Evolutionary conservation across 768 basidiomycete genomes (phyloP).

Genomic region (Mycena haematopus): DNA sequence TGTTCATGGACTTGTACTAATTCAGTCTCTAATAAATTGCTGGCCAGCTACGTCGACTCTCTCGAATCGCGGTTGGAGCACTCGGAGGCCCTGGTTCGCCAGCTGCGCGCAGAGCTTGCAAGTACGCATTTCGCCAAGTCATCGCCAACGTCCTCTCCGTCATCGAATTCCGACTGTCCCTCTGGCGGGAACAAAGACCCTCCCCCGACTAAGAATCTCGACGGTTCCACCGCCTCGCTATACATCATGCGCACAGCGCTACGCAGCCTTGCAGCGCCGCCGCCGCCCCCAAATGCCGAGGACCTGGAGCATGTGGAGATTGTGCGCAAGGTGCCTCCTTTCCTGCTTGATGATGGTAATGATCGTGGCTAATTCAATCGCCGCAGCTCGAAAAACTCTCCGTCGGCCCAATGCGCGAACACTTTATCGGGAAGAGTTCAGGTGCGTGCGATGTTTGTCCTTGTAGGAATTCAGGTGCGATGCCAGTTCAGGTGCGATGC

Average conservation of each 20-base stretch:
- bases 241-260: conserved; percentile 12
- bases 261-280: conserved; percentile 4
- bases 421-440: conserved; percentile 17
- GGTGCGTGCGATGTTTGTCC: background rate
- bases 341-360: background rate
- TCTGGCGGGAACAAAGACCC: background rate
- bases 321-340: conserved; percentile 4
- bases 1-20: too few relatives aligned
- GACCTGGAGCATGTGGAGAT: conserved; percentile 23
- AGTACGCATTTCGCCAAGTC: background rate
- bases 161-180: background rate
- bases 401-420: background rate
- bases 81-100: conserved; percentile 8
- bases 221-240: conserved; percentile 5
- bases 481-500: conserved; percentile 2
- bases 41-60: conserved; percentile 13
- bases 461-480: too few relatives aligned
- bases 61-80: conserved; percentile 13
- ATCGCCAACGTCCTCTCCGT: background rate
- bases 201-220: background rate
- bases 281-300: conserved; percentile 16
- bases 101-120: conserved; percentile 17
- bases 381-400: conserved; percentile 9
- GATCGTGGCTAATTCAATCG: background rate
- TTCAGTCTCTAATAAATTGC: background rate